Evolutionary conservation across 2,329 filamentous ascomycete species (phyloP).

Genomic region (Neopestalotiopsis sp.): DNA sequence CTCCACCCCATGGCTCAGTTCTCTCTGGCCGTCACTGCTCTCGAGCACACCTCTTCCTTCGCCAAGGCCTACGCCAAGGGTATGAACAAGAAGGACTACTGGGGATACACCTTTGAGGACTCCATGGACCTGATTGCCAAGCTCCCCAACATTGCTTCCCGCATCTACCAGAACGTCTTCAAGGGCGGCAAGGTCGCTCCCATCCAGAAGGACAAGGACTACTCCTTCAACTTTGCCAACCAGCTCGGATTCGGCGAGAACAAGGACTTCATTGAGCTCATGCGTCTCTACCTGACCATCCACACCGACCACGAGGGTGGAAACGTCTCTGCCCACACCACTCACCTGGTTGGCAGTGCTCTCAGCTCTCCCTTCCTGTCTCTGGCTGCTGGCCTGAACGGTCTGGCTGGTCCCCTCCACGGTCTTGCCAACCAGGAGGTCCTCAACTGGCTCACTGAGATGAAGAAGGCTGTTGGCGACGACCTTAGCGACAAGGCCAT

Average conservation of each 20-base stretch:
- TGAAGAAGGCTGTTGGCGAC: conserved; percentile 94
- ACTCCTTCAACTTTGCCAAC: conserved; percentile 99
- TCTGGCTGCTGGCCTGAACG: conserved; percentile 94
- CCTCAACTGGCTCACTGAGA: conserved; percentile 97
- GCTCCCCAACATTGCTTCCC: conserved; percentile 95
- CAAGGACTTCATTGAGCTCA: conserved; percentile 95
- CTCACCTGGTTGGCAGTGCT: conserved; percentile 94
- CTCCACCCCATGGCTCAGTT: conserved; percentile 99
- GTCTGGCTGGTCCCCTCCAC: conserved; percentile 97
- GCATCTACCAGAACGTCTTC: conserved; percentile 99
- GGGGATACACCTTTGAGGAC: conserved; percentile 99
- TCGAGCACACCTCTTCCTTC: conserved; percentile 98
- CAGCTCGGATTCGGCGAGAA: conserved; percentile 96
- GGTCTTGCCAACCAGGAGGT: conserved; percentile 99
- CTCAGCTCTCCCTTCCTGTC: conserved; percentile 98
- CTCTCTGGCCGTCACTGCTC: conserved; percentile 94
- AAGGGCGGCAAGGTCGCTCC: conserved; percentile 98
- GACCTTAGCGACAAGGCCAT: conserved; percentile 96
- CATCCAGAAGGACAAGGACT: conserved; percentile 99
- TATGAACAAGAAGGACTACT: conserved; percentile 99
- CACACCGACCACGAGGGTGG: conserved; percentile 99
- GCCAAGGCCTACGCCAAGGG: conserved; percentile 99
- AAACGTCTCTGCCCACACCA: conserved; percentile 98
- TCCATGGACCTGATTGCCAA: conserved; percentile 99
- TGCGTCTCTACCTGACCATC: conserved; percentile 99